Percentiles rank a stretch among this genome's conserved stretches.
These are phyloP conservation scores for Fusarium heterosporum DNA, from an alignment of 2,329 filamentous ascomycete species.

Conservation along the genomic window DNA sequence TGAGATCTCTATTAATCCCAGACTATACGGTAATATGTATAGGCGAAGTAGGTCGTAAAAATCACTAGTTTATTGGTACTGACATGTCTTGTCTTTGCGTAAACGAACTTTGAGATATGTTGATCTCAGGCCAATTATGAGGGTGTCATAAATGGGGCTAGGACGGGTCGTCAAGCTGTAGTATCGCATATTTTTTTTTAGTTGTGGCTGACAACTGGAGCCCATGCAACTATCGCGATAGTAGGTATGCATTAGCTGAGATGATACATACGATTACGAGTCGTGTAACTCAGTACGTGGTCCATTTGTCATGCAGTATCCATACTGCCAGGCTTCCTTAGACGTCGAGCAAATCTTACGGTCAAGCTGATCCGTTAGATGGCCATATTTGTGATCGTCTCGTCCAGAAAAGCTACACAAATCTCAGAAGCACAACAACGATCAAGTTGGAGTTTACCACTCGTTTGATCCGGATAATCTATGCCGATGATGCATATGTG, in stretches of 20 bases:
- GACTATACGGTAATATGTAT: background rate
- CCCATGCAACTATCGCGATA: background rate
- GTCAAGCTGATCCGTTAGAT: background rate
- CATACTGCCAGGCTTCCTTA: background rate
- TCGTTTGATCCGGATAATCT: background rate
- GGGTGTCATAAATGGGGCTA: background rate
- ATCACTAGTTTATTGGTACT: background rate
- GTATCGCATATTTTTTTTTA: background rate
- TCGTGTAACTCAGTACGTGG: background rate
- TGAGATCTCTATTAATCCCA: too few relatives aligned
- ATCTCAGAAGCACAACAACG: too few relatives aligned
- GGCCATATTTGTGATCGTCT: background rate
- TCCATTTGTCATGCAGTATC: too few relatives aligned
- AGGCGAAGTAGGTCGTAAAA: background rate
- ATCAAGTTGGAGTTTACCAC: too few relatives aligned
- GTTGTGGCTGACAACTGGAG: background rate
- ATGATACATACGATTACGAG: background rate
- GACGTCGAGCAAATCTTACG: background rate
- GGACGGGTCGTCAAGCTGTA: too few relatives aligned
- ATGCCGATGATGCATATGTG: too few relatives aligned
- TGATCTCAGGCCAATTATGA: background rate
- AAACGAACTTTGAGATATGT: background rate
- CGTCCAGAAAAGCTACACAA: background rate
- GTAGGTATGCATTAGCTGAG: background rate
- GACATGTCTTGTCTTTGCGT: background rate